phyloP scores from a whole-genome alignment of 1,139 yeast genomes.

The Saccharomyces hybrid region DNA sequence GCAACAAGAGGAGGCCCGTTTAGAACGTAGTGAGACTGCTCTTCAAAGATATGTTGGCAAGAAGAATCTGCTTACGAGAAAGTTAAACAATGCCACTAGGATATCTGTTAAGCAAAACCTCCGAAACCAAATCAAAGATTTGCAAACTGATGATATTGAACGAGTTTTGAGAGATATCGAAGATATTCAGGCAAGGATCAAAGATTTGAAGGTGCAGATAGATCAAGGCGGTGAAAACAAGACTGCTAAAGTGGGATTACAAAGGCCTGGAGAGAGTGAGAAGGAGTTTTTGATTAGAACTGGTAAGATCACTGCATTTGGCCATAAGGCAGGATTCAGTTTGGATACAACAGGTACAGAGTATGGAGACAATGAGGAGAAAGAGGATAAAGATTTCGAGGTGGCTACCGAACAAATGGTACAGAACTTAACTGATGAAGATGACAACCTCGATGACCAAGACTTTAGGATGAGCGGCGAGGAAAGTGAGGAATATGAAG shows the following conservation, averaged over 20 bases:
- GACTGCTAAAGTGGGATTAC: slow-evolving; percentile 22
- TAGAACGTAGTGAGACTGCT: slow-evolving; percentile 53
- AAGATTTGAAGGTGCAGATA: slow-evolving; percentile 22
- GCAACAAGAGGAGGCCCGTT: slow-evolving; percentile 66
- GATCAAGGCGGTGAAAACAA: slow-evolving; percentile 4
- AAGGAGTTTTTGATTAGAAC: slow-evolving; percentile 76
- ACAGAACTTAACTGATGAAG: slow-evolving; percentile 13
- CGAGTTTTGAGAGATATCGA: slow-evolving; percentile 51
- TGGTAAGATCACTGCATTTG: slow-evolving; percentile 93
- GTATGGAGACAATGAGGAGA: slow-evolving; percentile 19
- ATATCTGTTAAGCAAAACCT: slow-evolving; percentile 57
- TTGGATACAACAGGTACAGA: slow-evolving; percentile 18
- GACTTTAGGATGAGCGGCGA: slow-evolving; percentile 8
- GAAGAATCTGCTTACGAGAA: slow-evolving; percentile 40
- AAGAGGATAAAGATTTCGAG: slow-evolving; percentile 11
- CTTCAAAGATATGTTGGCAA: slow-evolving; percentile 39
- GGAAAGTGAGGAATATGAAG: slow-evolving; percentile 7
- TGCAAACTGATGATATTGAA: slow-evolving; percentile 45
- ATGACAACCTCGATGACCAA: slow-evolving; percentile 2
- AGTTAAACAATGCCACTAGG: slow-evolving; percentile 49
- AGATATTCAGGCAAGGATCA: slow-evolving; percentile 56
- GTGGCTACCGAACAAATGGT: slow-evolving; percentile 20
- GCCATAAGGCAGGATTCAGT: slow-evolving; percentile 52
- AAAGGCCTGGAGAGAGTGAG: slow-evolving; percentile 62
- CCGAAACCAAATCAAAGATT: slow-evolving; percentile 46